phyloP scores from a whole-genome alignment of 2,329 filamentous ascomycete species.

The Fusarium guadeloupense region DNA sequence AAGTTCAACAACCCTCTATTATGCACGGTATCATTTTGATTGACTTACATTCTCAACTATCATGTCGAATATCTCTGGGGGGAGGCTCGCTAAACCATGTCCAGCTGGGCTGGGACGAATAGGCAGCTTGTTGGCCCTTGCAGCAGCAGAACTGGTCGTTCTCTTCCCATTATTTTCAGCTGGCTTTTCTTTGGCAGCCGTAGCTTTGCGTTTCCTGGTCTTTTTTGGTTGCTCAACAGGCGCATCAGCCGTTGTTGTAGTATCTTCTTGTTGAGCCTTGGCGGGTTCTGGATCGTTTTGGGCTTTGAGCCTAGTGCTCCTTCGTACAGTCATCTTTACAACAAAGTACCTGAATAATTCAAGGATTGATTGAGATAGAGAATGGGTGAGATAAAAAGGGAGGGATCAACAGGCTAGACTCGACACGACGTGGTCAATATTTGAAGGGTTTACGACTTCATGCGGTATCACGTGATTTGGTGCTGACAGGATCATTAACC shows the following conservation, averaged over 20 bases:
- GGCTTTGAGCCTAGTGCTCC: constrained; percentile 21
- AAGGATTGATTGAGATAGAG: too few relatives aligned
- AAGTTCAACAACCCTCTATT: not conserved
- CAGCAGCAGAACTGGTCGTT: not conserved
- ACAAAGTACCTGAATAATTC: too few relatives aligned
- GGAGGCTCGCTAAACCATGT: constrained; percentile 8
- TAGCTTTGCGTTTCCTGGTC: constrained; percentile 10
- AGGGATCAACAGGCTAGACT: too few relatives aligned
- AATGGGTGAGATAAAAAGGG: too few relatives aligned
- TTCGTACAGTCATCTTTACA: constrained; percentile 11
- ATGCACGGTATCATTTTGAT: not conserved
- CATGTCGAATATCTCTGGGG: constrained; percentile 26
- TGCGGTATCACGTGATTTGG: not conserved
- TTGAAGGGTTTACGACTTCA: not conserved
- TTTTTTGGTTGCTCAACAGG: not conserved
- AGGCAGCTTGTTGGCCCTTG: not conserved
- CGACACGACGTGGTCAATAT: not conserved
- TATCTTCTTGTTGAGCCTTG: not conserved
- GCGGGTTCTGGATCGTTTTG: not conserved
- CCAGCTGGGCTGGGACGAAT: not conserved
- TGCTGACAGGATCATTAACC: not conserved
- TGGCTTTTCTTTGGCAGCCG: not conserved
- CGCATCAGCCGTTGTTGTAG: not conserved
- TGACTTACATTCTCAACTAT: constrained; percentile 19
- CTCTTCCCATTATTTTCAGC: not conserved